Percentiles rank a stretch among this genome's conserved stretches.
These are phyloP conservation scores for Colletotrichum tropicicola DNA, from an alignment of 2,329 filamentous ascomycete species.

Conservation along the genomic window DNA sequence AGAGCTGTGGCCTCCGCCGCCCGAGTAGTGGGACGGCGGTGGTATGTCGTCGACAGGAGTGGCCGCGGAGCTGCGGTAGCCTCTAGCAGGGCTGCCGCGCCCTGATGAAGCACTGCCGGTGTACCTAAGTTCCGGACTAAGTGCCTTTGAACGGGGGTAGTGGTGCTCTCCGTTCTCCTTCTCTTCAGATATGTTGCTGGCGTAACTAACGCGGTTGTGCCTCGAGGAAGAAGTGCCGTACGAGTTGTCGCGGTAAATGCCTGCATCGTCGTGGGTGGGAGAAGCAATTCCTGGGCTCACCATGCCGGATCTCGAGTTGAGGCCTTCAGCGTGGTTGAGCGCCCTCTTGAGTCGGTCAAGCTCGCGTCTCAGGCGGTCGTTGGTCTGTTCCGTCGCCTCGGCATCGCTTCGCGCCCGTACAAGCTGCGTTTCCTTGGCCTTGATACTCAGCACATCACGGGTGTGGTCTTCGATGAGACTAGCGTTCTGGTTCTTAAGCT, in stretches of 20 bases:
- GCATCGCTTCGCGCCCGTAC: slow-evolving; percentile 91
- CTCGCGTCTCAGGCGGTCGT: slow-evolving; percentile 85
- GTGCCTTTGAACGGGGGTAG: slow-evolving; percentile 57
- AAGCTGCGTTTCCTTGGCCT: slow-evolving; percentile 97
- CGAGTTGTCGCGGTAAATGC: slow-evolving; percentile 64
- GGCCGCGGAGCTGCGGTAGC: slow-evolving; percentile 51
- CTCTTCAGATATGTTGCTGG: slow-evolving; percentile 76
- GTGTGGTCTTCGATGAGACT: slow-evolving; percentile 98
- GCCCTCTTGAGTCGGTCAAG: slow-evolving; percentile 94
- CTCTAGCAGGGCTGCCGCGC: slow-evolving; percentile 66
- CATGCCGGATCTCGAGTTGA: slow-evolving; percentile 42
- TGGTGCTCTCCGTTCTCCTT: slow-evolving; percentile 74
- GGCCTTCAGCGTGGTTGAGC: slow-evolving; percentile 68
- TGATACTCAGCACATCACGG: slow-evolving; percentile 92
- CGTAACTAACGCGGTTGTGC: slow-evolving; percentile 67
- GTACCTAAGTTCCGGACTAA: slow-evolving; percentile 65
- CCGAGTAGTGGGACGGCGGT: slow-evolving; percentile 3
- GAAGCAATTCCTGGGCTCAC: slow-evolving; percentile 53
- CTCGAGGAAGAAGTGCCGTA: slow-evolving; percentile 41
- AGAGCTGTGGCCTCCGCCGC: slow-evolving; percentile 41
- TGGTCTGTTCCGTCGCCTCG: slow-evolving; percentile 86
- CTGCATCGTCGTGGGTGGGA: slow-evolving; percentile 65
- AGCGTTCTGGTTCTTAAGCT: slow-evolving; percentile 96
- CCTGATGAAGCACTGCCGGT: slow-evolving; percentile 62
- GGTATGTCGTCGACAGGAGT: slow-evolving; percentile 29